Conservation (phyloP, 2,329 filamentous ascomycete species). For the Colletotrichum orbiculare region DNA sequence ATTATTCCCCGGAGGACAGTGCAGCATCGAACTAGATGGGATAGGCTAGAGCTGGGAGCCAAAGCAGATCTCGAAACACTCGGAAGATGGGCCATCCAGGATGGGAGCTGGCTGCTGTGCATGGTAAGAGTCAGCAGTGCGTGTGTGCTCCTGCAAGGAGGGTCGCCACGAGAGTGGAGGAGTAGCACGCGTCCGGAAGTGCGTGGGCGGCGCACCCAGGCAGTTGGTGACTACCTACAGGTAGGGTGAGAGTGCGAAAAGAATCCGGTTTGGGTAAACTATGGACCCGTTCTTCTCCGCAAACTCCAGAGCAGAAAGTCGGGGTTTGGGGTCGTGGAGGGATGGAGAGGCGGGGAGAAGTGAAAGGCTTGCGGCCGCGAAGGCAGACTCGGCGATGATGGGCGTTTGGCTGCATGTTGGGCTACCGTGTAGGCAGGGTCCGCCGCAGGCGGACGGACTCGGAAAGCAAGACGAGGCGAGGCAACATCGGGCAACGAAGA, state of each 20-base stretch:
- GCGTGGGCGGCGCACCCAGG: background rate
- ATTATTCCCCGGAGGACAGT: background rate
- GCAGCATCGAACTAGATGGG: background rate
- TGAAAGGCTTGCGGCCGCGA: slow-evolving; percentile 4
- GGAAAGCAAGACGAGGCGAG: slow-evolving; percentile 4
- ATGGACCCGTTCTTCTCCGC: slow-evolving; percentile 30
- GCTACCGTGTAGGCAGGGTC: no score
- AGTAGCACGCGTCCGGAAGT: background rate
- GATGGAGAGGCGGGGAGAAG: slow-evolving; percentile 26
- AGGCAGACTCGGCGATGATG: slow-evolving; percentile 8
- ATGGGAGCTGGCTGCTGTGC: slow-evolving; percentile 19
- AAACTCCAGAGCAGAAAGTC: slow-evolving; percentile 21
- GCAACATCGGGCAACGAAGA: background rate
- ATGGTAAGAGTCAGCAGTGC: slow-evolving; percentile 5
- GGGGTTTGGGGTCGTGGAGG: slow-evolving; percentile 26
- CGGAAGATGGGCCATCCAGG: slow-evolving; percentile 29
- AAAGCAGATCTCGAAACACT: slow-evolving; percentile 22
- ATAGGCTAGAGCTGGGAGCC: slow-evolving; percentile 4
- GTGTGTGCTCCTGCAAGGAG: slow-evolving; percentile 17
- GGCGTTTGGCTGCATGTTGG: background rate
- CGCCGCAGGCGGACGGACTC: no score
- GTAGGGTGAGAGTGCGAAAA: slow-evolving; percentile 11
- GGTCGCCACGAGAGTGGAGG: slow-evolving; percentile 25
- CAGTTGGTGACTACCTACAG: background rate
- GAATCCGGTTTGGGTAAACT: slow-evolving; percentile 18